phyloP scores from a whole-genome alignment of 2,329 filamentous ascomycete species.

The Colletotrichum neosansevieriae region DNA sequence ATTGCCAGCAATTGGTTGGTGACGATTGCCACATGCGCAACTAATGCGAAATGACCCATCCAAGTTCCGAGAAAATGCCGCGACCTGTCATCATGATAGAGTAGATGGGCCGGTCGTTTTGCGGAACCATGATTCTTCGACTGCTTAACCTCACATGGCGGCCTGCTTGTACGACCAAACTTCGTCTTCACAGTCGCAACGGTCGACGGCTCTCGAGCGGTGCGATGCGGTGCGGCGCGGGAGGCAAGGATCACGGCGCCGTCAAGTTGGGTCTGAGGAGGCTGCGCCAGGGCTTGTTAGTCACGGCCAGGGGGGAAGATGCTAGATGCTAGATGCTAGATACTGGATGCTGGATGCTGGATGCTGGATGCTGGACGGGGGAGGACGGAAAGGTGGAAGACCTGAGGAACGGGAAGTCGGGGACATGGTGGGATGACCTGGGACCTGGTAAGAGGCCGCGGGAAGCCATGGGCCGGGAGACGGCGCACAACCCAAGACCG shows the following conservation, averaged over 20 bases:
- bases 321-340: too few species aligned
- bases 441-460: slow-evolving; percentile 5
- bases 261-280: slow-evolving; percentile 24
- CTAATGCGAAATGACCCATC: background rate
- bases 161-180: slow-evolving; percentile 14
- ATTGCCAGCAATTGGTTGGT: too few species aligned
- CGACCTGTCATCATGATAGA: background rate
- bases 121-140: too few species aligned
- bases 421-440: slow-evolving; percentile 4
- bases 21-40: slow-evolving; percentile 1
- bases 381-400: background rate
- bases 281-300: background rate
- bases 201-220: slow-evolving; percentile 32
- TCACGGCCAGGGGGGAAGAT: background rate
- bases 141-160: background rate
- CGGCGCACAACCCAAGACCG: background rate
- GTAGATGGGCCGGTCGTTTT: too few species aligned
- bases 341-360: background rate
- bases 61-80: background rate
- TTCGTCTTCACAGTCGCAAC: slow-evolving; percentile 30
- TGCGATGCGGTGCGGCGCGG: slow-evolving; percentile 39
- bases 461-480: slow-evolving; percentile 4
- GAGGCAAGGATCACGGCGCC: slow-evolving; percentile 39
- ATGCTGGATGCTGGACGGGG: background rate
- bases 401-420: background rate